Base-by-base conservation (phyloP, 2,329 filamentous ascomycete genomes). In the Monosporascus sp. region DNA sequence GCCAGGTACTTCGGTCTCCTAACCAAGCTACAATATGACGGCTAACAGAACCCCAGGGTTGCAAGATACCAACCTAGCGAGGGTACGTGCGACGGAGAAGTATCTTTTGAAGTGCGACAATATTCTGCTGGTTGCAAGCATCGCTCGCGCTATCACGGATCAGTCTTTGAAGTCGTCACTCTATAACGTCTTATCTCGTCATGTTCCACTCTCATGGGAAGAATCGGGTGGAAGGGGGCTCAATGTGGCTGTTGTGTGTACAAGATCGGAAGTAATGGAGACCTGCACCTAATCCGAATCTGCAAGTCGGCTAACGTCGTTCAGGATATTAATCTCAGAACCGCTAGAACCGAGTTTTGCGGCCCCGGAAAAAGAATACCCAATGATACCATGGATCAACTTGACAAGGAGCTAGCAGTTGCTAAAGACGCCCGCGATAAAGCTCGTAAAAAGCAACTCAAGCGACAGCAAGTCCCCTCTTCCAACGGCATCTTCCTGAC, bases 61-160 rank as follows among this genome's bases (percentile, higher is more conserved):
- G 3, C 64, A 69, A 48, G 66, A 72, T 51, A 68, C 68, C 1
- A 70, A 71, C 53, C 47, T 70, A 37, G 69, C 69, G 14, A 61
- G 69, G 53, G 65, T 71, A 2, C 56, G 61, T 51, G 63, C 62
- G 6, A 70, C 69, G n/a, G 63, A 70, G 38, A 62, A 63, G 22
- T 71, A 70, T 49, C 61, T 70, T 5, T 54, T 68, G 37, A 64
- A 61, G 25, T 71, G 68, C 58, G 65, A 70, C 47, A 64, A 65
- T 20, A 59, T 72, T 8, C 62, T 72, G 15, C 61, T 70, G 15
- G 68, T 69, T 3, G 60, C 67, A 11, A 67, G 68, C 17, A 71
- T 71, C 47, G 59, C 62, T 14, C 58, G 68, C 3, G 68, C 65
- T 3, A 62, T 68, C 11, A 69, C 63, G 3, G 60, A 70, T 41